Evolutionary conservation across 192 early-diverging fungal species (phyloP).

Genomic region (Coemansia sp.): DNA sequence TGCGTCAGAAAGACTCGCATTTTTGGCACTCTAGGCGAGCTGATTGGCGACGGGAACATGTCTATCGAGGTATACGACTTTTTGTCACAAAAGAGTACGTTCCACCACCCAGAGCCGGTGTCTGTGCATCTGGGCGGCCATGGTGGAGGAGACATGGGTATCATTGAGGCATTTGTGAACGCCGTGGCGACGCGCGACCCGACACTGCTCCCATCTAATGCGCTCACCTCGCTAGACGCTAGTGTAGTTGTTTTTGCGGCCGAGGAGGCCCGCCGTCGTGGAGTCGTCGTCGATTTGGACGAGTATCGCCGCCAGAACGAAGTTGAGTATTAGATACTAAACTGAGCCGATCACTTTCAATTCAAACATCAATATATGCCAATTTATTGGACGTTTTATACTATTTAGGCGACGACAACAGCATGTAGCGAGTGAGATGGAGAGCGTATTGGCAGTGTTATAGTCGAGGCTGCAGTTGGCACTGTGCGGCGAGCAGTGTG

Average conservation of each 20-base stretch:
- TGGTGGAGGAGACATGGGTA: constrained; percentile 24
- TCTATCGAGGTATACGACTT: constrained; percentile 53
- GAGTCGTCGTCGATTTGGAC: constrained; percentile 8
- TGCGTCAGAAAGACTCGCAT: constrained; percentile 58
- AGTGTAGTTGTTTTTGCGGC: constrained; percentile 23
- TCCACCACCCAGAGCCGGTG: constrained; percentile 5
- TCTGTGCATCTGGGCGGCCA: constrained; percentile 8
- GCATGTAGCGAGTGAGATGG: constrained; percentile 17
- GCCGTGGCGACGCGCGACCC: constrained; percentile 10
- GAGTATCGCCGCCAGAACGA: constrained; percentile 9
- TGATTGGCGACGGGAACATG: constrained; percentile 55
- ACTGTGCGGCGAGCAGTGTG: constrained; percentile 11
- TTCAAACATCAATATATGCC: not conserved
- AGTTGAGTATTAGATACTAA: not conserved
- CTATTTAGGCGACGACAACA: constrained; percentile 18
- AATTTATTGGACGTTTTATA: not conserved
- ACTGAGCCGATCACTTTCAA: not conserved
- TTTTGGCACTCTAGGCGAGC: constrained; percentile 57
- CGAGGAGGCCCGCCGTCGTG: constrained; percentile 19
- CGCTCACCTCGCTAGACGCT: constrained; percentile 6
- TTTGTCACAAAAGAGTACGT: constrained; percentile 32
- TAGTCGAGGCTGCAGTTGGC: constrained; percentile 4
- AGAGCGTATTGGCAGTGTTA: constrained; percentile 23
- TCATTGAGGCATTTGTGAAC: constrained; percentile 14
- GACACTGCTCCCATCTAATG: constrained; percentile 11